Percentiles rank a stretch among this genome's conserved stretches.
phyloP scores from a whole-genome alignment of 139 green algal species.

The Dunaliella sp. region DNA sequence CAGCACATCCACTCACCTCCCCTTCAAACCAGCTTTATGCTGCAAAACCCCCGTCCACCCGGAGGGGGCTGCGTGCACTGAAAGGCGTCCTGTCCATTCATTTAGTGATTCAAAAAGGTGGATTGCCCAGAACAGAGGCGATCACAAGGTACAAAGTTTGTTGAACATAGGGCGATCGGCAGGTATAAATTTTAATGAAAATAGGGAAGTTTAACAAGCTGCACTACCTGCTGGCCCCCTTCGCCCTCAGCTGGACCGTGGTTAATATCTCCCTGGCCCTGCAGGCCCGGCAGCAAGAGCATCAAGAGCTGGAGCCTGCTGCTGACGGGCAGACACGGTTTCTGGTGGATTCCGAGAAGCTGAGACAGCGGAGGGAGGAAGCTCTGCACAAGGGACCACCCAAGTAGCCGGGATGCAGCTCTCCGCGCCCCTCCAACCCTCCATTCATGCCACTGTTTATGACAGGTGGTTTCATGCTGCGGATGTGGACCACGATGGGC shows the following conservation, averaged over 20 bases:
- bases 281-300: not conserved
- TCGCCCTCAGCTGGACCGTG: not conserved
- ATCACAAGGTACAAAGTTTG: too few relatives aligned
- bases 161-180: too few relatives aligned
- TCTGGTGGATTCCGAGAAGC: slow-evolving; percentile 2
- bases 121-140: too few relatives aligned
- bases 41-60: too few relatives aligned
- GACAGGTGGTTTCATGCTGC: slow-evolving; percentile 56
- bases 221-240: not conserved
- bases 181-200: too few relatives aligned
- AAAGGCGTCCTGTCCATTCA: too few relatives aligned
- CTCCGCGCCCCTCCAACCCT: not conserved
- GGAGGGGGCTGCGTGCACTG: too few relatives aligned
- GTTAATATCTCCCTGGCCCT: slow-evolving; percentile 14
- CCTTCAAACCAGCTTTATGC: too few relatives aligned
- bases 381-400: not conserved
- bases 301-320: not conserved
- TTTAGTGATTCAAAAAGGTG: too few relatives aligned
- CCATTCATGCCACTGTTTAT: slow-evolving; percentile 17
- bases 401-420: not conserved
- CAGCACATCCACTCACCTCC: too few relatives aligned
- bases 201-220: not conserved
- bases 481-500: slow-evolving; percentile 49
- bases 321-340: not conserved
- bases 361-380: not conserved